Percentiles rank a stretch among this genome's conserved stretches.
phyloP scores from a whole-genome alignment of 805 yeast species.

The Candida vaughaniae region DNA sequence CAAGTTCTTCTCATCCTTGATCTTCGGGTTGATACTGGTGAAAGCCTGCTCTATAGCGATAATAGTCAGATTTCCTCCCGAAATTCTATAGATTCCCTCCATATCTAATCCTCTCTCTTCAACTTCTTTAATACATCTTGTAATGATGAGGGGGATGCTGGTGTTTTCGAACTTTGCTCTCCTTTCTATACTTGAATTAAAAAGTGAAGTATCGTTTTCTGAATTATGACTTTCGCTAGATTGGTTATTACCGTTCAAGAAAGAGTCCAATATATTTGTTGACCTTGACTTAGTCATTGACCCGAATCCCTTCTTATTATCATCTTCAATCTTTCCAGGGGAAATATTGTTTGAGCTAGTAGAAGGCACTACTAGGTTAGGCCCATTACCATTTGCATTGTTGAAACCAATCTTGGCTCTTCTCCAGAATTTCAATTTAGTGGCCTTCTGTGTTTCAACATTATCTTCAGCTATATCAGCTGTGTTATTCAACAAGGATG shows the following conservation, averaged over 20 bases:
- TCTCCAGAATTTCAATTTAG: constrained; percentile 45
- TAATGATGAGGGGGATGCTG: constrained; percentile 66
- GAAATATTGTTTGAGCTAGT: constrained; percentile 4
- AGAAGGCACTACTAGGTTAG: constrained; percentile 12
- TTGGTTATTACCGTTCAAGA: constrained; percentile 15
- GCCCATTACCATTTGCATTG: constrained; percentile 7
- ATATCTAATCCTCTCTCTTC: constrained; percentile 70
- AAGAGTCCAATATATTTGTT: constrained; percentile 42
- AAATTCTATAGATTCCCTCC: constrained; percentile 90
- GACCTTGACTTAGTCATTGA: constrained; percentile 44
- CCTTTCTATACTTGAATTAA: constrained; percentile 57
- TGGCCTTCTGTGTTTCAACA: constrained; percentile 39
- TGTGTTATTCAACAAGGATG: constrained; percentile 13
- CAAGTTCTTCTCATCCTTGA: constrained; percentile 33
- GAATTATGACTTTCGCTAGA: constrained; percentile 2
- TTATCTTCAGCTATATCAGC: constrained; percentile 20
- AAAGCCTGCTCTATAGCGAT: constrained; percentile 46
- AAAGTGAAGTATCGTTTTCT: constrained; percentile 21
- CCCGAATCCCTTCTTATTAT: constrained; percentile 5
- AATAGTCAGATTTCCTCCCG: constrained; percentile 76
- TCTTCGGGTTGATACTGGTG: constrained; percentile 19
- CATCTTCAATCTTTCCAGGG: constrained; percentile 12
- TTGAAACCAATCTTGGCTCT: constrained; percentile 36
- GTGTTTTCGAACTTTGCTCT: constrained; percentile 63
- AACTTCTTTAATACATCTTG: constrained; percentile 71